Conservation (phyloP, 208 protist species). For the Wallacemonas rigidus region DNA sequence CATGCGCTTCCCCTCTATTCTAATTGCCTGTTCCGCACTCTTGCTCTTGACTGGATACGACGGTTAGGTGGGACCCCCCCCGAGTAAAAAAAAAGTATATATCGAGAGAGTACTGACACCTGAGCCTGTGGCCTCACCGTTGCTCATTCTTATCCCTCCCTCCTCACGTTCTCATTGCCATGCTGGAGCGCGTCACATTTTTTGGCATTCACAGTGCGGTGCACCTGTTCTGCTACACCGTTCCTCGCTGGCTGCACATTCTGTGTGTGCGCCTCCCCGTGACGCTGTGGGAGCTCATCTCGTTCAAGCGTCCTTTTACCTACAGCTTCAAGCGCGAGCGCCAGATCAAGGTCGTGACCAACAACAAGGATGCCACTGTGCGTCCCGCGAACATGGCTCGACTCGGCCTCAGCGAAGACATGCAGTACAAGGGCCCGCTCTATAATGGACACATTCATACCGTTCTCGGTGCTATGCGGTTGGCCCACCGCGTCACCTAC, state of each 20-base stretch:
- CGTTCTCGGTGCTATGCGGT: conserved; percentile 33
- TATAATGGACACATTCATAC: conserved; percentile 64
- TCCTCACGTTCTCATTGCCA: background rate
- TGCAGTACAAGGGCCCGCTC: conserved; percentile 54
- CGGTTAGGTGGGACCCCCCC: too few relatives aligned
- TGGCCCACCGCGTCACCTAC: conserved; percentile 33
- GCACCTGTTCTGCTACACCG: conserved; percentile 36
- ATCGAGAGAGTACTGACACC: background rate
- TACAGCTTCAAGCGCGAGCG: conserved; percentile 30
- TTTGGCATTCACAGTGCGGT: conserved; percentile 26
- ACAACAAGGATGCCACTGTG: conserved; percentile 11
- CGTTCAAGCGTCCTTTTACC: conserved; percentile 25
- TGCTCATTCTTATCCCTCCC: background rate
- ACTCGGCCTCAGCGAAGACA: conserved; percentile 40
- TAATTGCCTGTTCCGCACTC: too few relatives aligned
- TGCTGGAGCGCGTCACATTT: conserved; percentile 32
- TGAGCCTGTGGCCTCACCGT: background rate
- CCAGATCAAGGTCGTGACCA: conserved; percentile 31
- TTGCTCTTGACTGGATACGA: too few relatives aligned
- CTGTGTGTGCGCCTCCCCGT: conserved; percentile 41
- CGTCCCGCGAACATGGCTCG: conserved; percentile 12
- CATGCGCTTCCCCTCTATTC: too few relatives aligned
- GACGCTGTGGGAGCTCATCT: conserved; percentile 40
- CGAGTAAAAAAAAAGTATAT: too few relatives aligned
- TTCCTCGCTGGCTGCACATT: conserved; percentile 33